Conservation (phyloP, 2,329 filamentous ascomycete genomes). For the Cytospora leucostoma region DNA sequence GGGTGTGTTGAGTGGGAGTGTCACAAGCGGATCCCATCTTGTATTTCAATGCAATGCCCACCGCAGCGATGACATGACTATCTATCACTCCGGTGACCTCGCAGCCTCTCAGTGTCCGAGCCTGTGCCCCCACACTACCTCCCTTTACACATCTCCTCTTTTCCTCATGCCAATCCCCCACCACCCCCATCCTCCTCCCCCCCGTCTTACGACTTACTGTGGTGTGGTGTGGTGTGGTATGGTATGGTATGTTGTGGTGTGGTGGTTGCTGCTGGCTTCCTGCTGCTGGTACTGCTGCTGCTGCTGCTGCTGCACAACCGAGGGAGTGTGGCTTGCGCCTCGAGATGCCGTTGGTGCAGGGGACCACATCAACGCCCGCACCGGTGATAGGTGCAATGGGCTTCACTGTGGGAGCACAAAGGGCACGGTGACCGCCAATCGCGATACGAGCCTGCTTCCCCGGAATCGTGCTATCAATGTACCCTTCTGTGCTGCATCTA, state of each 20-base stretch:
- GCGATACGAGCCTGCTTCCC: background rate
- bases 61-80: background rate
- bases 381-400: slow-evolving; percentile 1
- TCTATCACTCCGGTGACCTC: background rate
- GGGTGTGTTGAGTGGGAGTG: background rate
- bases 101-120: slow-evolving; percentile 1
- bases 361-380: background rate
- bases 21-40: background rate
- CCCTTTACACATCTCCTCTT: background rate
- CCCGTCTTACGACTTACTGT: background rate
- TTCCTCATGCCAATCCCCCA: background rate
- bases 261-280: background rate
- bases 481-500: background rate
- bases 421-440: slow-evolving; percentile 1
- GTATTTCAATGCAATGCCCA: background rate
- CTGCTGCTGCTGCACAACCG: background rate
- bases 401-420: background rate
- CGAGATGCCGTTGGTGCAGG: background rate
- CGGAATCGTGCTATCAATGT: background rate
- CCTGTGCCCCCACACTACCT: background rate
- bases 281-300: background rate
- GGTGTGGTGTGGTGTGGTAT: background rate
- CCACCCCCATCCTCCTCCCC: background rate
- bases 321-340: slow-evolving; percentile 6
- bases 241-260: background rate